Evolutionary conservation across 108 stramenopile genomes (phyloP).

Genomic region (Discostella stelligeroides): DNA sequence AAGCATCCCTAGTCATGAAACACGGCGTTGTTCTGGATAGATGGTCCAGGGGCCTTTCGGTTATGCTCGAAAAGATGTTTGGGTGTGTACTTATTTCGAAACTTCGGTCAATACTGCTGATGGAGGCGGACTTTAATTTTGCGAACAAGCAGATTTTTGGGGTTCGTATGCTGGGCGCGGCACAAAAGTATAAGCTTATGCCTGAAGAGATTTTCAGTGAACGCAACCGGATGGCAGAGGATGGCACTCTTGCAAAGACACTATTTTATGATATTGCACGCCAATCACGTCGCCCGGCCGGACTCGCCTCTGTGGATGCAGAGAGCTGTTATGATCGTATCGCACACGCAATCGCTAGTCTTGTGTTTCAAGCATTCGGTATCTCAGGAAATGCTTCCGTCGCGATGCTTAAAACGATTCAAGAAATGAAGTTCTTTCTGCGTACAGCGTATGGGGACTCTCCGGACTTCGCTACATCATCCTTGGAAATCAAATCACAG

Average conservation of each 20-base stretch:
- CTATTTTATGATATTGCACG: slow-evolving; percentile 10
- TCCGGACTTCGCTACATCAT: no score
- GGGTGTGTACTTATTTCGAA: no score
- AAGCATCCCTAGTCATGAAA: not conserved
- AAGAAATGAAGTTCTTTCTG: no score
- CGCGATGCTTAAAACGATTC: not conserved
- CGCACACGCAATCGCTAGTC: slow-evolving; percentile 1
- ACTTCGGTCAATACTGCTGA: slow-evolving; percentile 12
- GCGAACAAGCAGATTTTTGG: slow-evolving; percentile 24
- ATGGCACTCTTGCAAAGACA: slow-evolving; percentile 18
- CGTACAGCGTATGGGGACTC: no score
- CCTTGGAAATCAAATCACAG: no score
- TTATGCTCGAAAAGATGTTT: slow-evolving; percentile 10
- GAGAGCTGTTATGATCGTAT: no score
- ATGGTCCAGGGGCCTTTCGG: not conserved
- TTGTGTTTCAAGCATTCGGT: slow-evolving; percentile 11
- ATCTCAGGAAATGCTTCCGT: not conserved
- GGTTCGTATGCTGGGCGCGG: slow-evolving; percentile 9
- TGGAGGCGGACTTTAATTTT: slow-evolving; percentile 24
- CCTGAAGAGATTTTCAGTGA: no score
- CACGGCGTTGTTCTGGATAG: not conserved
- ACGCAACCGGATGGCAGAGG: no score
- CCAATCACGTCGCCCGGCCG: not conserved
- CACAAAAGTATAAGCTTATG: no score
- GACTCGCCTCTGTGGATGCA: slow-evolving; percentile 6